phyloP scores from a whole-genome alignment of 2,329 filamentous ascomycete species.

The Podosphaera xanthii region DNA sequence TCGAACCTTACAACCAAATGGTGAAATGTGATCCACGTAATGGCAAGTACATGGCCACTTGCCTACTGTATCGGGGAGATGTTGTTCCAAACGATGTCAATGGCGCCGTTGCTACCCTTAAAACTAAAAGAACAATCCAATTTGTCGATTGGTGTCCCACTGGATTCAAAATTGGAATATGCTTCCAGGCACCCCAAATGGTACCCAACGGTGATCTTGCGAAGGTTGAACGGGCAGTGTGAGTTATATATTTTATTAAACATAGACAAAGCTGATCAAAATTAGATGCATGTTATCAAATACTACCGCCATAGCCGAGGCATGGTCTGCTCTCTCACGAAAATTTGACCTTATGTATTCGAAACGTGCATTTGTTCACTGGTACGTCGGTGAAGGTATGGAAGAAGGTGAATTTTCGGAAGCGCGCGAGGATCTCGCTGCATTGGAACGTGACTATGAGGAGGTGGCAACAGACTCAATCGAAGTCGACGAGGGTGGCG shows the following conservation, averaged over 20 bases:
- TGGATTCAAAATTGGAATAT: slow-evolving; percentile 46
- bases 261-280: slow-evolving; percentile 6
- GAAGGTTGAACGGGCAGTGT: slow-evolving; percentile 49
- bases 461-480: slow-evolving; percentile 91
- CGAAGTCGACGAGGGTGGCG: slow-evolving; percentile 61
- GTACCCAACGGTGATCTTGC: slow-evolving; percentile 30
- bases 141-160: slow-evolving; percentile 48
- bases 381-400: slow-evolving; percentile 99
- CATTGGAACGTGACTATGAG: slow-evolving; percentile 95
- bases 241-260: neutral
- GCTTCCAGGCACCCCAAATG: slow-evolving; percentile 34
- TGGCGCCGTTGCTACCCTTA: slow-evolving; percentile 34
- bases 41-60: slow-evolving; percentile 99
- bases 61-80: slow-evolving; percentile 91
- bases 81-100: slow-evolving; percentile 39
- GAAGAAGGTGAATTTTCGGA: slow-evolving; percentile 99
- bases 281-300: slow-evolving; percentile 83
- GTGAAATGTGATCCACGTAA: slow-evolving; percentile 97
- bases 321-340: slow-evolving; percentile 84
- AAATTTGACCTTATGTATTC: slow-evolving; percentile 99
- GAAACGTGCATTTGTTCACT: slow-evolving; percentile 99
- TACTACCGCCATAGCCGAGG: slow-evolving; percentile 95
- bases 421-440: slow-evolving; percentile 93
- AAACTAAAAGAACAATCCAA: slow-evolving; percentile 40
- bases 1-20: slow-evolving; percentile 99